Base-by-base conservation (phyloP, 441 rosid species). In the Capsella rubella region DNA sequence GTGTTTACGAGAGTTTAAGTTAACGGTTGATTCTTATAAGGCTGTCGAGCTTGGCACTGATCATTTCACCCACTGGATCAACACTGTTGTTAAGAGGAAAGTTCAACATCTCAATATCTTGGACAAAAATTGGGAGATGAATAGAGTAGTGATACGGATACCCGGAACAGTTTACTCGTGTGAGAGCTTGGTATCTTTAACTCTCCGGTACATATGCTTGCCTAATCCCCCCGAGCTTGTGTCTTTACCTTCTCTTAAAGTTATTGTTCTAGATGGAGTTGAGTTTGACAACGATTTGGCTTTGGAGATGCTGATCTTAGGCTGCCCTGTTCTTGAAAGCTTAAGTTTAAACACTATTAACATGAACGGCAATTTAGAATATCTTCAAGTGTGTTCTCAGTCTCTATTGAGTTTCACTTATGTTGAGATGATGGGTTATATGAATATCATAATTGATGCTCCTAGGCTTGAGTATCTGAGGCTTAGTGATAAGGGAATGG, bases 391-490 rank as follows among this genome's bases (percentile, higher is more conserved):
- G 28, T 42, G 6, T 13, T 42, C 46, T 12, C 46, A 13, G 46
- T 42, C n/a, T 42, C 46, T 42, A 42, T 13, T 42, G 46, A 42
- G 6, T 2, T 13, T 42, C 15, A 42, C 45, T 40, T 4, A 40
- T 35, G 39, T 35, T 35, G 39, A 0, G 39, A 35, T 3, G 3
- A 35, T 21, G 10, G 39, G 39, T 35, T 35, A 1, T 35, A 2
- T 8, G 39, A 8, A 3, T 7, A 13, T 18, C 18, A 6, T 1
- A 8, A 18, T 49, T 18, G 28, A 49, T 49, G 50, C 40, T 32
- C 43, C 28, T 18, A 69, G 12, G 54, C 74, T 70, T 46, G 3
- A 10, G 11, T 70, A 35, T 49, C 28, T 70, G 28, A 57, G 1
- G 47, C 18, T 59, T 46, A 2, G 4, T 25, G 67, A 59, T 59